Base-by-base conservation (phyloP, 179 eudicot genomes). In the Camellia oleifera region DNA sequence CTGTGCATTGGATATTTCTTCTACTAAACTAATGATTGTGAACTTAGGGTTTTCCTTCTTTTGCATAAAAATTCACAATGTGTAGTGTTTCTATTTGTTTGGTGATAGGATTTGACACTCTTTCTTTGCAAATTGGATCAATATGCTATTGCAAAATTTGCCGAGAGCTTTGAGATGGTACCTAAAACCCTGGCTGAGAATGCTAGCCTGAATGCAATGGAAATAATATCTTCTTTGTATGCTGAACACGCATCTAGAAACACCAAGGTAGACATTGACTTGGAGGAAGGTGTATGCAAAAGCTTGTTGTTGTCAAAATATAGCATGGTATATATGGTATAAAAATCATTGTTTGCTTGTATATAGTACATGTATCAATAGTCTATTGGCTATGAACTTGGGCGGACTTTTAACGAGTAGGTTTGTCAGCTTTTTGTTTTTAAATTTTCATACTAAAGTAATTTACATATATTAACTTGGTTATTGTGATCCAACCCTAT, bases 151-250 rank as follows among this genome's bases (percentile, higher is more conserved):
- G 92, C 92, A 60, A 96, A 94, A 83, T 96, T 94, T 86, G 96
- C 94, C 0, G 99, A 94, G 81, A 83, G 99, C 86, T 96, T 96
- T 86, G 99, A 96, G 90, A 91, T 96, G 99, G 79, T 92, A 76
- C 99, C 98, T 5, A 90, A 88, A 84, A 91, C 92, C 5, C 85
- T 96, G 58, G 91, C 99, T n/a, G 99, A 94, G 79, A 96, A 96
- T 86, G 99, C 99, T 75, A 98, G 99, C 79, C 91, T 91, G 50
- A 92, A 96, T 82, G 98, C 99, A 0, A 94, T 92, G 93, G 94
- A 94, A 83, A 94, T 94, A 72, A 92, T 96, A 81, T 91, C 99
- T 56, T 91, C 97, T 61, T 83, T 94, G 61, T 94, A 94, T 52
- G 94, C 91, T 71, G 98, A 96, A 62, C 97, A 94, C 85, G 86